Evolutionary conservation across 2,329 filamentous ascomycete species (phyloP).

Genomic region (Cercospora canescens): DNA sequence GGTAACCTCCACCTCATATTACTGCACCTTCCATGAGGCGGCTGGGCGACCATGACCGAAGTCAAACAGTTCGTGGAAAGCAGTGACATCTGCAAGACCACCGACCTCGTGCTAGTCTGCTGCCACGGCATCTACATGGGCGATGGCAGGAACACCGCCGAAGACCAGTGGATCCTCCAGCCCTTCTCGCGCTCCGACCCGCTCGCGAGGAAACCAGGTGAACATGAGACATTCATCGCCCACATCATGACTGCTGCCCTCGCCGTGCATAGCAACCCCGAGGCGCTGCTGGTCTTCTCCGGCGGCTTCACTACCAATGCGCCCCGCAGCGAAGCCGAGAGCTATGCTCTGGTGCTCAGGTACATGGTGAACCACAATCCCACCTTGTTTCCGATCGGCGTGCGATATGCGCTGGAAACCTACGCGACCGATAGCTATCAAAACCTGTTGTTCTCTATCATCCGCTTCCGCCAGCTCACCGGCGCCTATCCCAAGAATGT

Average conservation of each 20-base stretch:
- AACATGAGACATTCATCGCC: conserved; percentile 75
- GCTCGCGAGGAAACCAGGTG: conserved; percentile 53
- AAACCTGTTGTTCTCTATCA: conserved; percentile 77
- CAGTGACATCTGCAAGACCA: conserved; percentile 23
- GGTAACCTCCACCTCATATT: neutral
- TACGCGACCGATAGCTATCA: conserved; percentile 79
- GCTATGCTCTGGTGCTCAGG: conserved; percentile 25
- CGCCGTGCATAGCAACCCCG: conserved; percentile 47
- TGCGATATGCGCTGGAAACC: conserved; percentile 23
- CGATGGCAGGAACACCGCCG: conserved; percentile 26
- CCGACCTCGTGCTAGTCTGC: conserved; percentile 73
- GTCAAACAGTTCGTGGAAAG: conserved; percentile 21
- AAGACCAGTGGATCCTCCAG: conserved; percentile 65
- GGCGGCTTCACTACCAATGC: conserved; percentile 55
- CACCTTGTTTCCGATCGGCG: conserved; percentile 20
- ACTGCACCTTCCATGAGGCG: neutral
- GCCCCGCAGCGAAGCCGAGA: conserved; percentile 31
- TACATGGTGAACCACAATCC: conserved; percentile 23
- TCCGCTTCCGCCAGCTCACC: conserved; percentile 48
- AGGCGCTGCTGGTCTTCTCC: conserved; percentile 66
- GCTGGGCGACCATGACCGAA: conserved; percentile 23
- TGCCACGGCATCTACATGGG: conserved; percentile 79
- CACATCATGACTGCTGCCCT: conserved; percentile 69
- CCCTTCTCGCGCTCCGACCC: conserved; percentile 62
- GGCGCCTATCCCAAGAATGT: conserved; percentile 44